Evolutionary conservation across 805 yeast species (phyloP).

Genomic region (Hanseniaspora nectarophila): DNA sequence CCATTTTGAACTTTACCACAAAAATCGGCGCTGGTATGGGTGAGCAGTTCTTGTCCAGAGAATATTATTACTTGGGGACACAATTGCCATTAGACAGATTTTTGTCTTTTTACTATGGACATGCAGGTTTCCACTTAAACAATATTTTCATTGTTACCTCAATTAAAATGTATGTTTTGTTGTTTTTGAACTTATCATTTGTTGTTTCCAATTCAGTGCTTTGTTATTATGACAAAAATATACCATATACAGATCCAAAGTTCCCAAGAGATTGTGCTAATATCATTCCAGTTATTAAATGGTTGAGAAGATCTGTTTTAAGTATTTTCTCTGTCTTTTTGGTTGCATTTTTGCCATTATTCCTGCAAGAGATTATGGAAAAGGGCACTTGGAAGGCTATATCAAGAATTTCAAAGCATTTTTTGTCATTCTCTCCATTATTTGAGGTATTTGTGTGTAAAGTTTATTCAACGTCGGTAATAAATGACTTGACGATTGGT

Average conservation of each 20-base stretch:
- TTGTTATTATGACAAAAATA: slow-evolving; percentile 53
- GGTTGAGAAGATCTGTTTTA: slow-evolving; percentile 70
- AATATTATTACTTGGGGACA: slow-evolving; percentile 69
- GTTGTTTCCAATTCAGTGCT: slow-evolving; percentile 58
- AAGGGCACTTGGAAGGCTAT: slow-evolving; percentile 69
- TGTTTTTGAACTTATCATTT: slow-evolving; percentile 56
- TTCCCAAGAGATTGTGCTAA: slow-evolving; percentile 65
- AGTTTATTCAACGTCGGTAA: slow-evolving; percentile 58
- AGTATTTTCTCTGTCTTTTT: slow-evolving; percentile 74
- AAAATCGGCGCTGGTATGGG: slow-evolving; percentile 92
- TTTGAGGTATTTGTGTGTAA: slow-evolving; percentile 77
- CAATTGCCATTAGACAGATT: slow-evolving; percentile 71
- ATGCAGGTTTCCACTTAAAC: slow-evolving; percentile 76
- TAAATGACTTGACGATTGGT: slow-evolving; percentile 64
- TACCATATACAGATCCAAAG: slow-evolving; percentile 54
- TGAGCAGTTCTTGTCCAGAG: slow-evolving; percentile 76
- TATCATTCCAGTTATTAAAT: slow-evolving; percentile 59
- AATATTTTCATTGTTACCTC: slow-evolving; percentile 68
- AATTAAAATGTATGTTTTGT: slow-evolving; percentile 57
- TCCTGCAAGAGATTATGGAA: slow-evolving; percentile 68
- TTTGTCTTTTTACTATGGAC: slow-evolving; percentile 74
- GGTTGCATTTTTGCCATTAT: slow-evolving; percentile 66
- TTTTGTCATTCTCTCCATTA: slow-evolving; percentile 61
- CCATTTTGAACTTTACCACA: slow-evolving; percentile 73
- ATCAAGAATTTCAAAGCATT: slow-evolving; percentile 56